These are phyloP conservation scores for Rhodosporidiobolus sp. DNA, from an alignment of 768 basidiomycete genomes.

Conservation along the genomic window DNA sequence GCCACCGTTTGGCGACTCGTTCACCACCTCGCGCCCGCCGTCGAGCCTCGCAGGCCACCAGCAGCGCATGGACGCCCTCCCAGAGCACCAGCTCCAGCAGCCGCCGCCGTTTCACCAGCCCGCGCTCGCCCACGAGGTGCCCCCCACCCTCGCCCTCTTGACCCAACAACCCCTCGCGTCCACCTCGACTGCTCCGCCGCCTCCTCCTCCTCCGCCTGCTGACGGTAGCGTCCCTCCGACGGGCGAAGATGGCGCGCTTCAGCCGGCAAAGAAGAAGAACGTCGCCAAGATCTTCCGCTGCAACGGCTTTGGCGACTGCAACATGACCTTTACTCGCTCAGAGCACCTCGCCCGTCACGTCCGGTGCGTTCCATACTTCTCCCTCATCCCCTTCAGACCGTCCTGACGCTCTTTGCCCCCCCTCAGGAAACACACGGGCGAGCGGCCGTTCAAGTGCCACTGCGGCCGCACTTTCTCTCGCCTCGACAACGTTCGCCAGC, in stretches of 20 bases:
- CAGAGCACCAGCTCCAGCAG: neutral
- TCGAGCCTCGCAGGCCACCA: neutral
- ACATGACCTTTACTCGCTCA: slow-evolving; percentile 92
- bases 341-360: slow-evolving; percentile 96
- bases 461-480: slow-evolving; percentile 93
- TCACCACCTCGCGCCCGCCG: neutral
- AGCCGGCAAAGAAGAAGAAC: slow-evolving; percentile 4
- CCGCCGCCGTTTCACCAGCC: neutral
- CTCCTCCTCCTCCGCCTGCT: neutral
- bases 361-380: slow-evolving; percentile 59
- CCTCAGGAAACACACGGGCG: slow-evolving; percentile 91
- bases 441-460: slow-evolving; percentile 92
- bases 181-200: neutral
- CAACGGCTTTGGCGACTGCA: slow-evolving; percentile 87
- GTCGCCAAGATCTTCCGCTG: slow-evolving; percentile 66
- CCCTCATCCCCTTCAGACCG: neutral
- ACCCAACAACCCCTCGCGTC: neutral
- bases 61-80: neutral
- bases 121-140: neutral
- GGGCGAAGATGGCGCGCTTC: too few species aligned
- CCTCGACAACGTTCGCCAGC: slow-evolving; percentile 93
- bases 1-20: neutral
- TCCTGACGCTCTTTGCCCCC: neutral
- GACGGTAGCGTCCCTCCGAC: neutral
- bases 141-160: neutral